Conservation (phyloP, 805 yeast genomes). For the Scheffersomyces amazonensis region DNA sequence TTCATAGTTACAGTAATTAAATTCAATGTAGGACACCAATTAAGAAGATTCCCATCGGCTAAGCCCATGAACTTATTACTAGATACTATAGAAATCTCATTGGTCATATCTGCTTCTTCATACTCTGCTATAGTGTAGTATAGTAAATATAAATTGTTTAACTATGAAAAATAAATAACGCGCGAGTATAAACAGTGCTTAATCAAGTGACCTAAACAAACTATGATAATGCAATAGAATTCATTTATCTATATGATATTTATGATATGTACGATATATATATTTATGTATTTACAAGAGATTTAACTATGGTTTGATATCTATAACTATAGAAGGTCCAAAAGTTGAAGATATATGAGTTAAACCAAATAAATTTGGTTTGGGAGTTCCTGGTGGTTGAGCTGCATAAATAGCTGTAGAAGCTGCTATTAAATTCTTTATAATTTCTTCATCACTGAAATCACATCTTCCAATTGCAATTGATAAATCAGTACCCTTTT, state of each 20-base stretch:
- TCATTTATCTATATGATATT: too few species aligned
- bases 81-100: not conserved
- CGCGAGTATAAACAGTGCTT: too few species aligned
- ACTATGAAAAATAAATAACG: too few species aligned
- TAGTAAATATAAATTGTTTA: too few species aligned
- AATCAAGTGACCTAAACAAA: too few species aligned
- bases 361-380: conserved; percentile 67
- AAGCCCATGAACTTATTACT: not conserved
- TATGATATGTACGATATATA: too few species aligned
- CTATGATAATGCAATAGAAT: too few species aligned
- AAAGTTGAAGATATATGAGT: conserved; percentile 65
- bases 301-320: conserved; percentile 19
- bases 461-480: conserved; percentile 75
- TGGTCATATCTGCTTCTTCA: too few species aligned
- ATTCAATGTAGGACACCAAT: conserved; percentile 55
- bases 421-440: conserved; percentile 67
- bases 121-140: too few species aligned
- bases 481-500: conserved; percentile 56
- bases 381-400: conserved; percentile 58
- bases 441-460: conserved; percentile 73
- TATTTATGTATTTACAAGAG: too few species aligned
- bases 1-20: conserved; percentile 52
- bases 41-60: conserved; percentile 35
- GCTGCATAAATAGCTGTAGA: conserved; percentile 58
- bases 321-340: conserved; percentile 77